Conservation (phyloP, 2,329 filamentous ascomycete genomes). For the Pyricularia grisea region DNA sequence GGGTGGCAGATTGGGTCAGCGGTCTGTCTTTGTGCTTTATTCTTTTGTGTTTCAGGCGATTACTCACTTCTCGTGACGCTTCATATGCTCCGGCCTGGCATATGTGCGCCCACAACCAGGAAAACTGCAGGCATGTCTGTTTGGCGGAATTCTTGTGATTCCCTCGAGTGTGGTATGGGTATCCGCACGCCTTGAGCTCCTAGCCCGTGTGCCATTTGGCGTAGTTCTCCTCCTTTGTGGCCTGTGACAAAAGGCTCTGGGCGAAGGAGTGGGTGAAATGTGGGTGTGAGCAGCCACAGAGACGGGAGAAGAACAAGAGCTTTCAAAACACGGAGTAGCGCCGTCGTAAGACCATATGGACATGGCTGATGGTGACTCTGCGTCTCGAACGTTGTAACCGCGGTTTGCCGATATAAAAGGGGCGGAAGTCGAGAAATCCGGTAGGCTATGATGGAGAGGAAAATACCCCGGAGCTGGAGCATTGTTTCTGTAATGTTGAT, state of each 20-base stretch:
- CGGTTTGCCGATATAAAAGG: not conserved
- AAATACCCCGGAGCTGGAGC: not conserved
- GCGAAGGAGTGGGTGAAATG: not conserved
- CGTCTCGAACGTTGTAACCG: not conserved
- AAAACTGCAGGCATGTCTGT: not conserved
- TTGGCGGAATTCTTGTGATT: not conserved
- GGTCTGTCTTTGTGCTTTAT: not conserved
- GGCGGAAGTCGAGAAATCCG: not conserved
- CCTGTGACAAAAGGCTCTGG: not conserved
- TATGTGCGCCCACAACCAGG: not conserved
- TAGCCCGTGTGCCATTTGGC: not conserved
- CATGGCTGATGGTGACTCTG: not conserved
- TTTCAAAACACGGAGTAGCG: not conserved
- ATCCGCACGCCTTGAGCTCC: not conserved
- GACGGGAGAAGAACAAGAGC: not conserved
- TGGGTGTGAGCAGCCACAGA: not conserved
- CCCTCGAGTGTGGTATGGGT: not conserved
- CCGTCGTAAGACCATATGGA: not conserved
- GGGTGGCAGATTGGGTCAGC: not conserved
- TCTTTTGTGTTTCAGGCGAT: not conserved
- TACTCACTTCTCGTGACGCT: not conserved
- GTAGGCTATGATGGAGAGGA: not conserved
- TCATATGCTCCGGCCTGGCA: not conserved
- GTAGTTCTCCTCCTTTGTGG: not conserved
- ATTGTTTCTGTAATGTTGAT: not conserved